These are phyloP conservation scores for Microcos paniculata DNA, from an alignment of 345 rosid species.

Conservation along the genomic window DNA sequence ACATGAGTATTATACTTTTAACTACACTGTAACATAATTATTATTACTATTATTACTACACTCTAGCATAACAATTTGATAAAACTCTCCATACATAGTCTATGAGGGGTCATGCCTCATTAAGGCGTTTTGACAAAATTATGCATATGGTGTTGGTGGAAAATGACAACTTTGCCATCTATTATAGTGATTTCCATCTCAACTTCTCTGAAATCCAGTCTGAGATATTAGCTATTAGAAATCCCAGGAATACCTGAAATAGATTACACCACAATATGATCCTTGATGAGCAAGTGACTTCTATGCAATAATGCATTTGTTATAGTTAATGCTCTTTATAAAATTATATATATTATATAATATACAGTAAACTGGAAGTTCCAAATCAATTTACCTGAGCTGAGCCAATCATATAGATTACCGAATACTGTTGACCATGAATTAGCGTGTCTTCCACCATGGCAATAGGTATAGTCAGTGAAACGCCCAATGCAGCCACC, in stretches of 20 bases:
- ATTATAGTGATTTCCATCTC: background rate
- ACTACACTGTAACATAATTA: too few species aligned
- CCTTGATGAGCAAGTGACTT: background rate
- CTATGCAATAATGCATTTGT: background rate
- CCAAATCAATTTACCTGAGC: conserved; percentile 27
- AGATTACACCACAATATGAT: background rate
- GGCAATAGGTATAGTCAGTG: conserved; percentile 46
- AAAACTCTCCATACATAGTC: too few species aligned
- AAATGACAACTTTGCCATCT: background rate
- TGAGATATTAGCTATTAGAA: conserved; percentile 31
- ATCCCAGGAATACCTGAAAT: conserved; percentile 40
- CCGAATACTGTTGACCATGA: conserved; percentile 36
- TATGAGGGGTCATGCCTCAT: background rate
- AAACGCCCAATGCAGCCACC: conserved; percentile 43
- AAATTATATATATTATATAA: too few species aligned
- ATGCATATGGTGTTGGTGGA: background rate
- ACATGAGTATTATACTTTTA: background rate
- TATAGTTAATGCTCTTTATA: too few species aligned
- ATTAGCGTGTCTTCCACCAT: conserved; percentile 45
- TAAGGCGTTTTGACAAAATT: background rate
- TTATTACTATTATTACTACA: too few species aligned
- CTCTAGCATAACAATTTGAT: too few species aligned
- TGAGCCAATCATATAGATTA: conserved; percentile 32
- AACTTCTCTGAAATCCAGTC: conserved; percentile 32
- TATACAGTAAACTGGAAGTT: too few species aligned